Base-by-base conservation (phyloP, 1,139 yeast species). In the Kluyveromyces sp. region DNA sequence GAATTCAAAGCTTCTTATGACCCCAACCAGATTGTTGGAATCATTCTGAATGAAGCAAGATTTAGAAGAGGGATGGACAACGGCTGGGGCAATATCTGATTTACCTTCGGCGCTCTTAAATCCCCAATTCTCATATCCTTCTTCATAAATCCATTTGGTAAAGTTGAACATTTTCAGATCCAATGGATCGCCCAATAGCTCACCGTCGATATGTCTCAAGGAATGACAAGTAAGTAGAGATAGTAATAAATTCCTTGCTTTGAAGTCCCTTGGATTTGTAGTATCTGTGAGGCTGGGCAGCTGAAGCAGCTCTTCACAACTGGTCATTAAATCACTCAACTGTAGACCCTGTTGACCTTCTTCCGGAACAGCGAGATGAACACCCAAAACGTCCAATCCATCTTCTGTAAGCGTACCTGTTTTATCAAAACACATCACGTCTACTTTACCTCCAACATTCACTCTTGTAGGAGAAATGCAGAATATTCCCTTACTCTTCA, bases 381-480 rank as follows among this genome's bases (percentile, higher is more conserved):
- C 79, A 2, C 98, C 98, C 56, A 88, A 71, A 4, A 94, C 87
- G 61, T 89, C 97, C 40, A 92, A 69, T 0, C 97, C 98, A 62
- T 92, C 98, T 60, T 92, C 98, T 0, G 99, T 92, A 52, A 92
- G 70, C 0, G 99, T 92, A 1, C 99, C 99, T 0, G 99, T 92
- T 61, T 92, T 92, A 66, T 92, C 99, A 65, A 94, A 92, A 57
- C 96, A 87, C 58, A 88, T 71, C 2, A 86, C 78, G 59, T 92
- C 97, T 22, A 94, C 63, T 56, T 92, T 88, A 3, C 98, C 98
- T 31, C 96, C 96, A 26, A 92, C 81, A 60, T 94, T 94, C 36
- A 94, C 94, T 49, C 95, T 73, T 1, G 92, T 84, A 1, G 98
- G 98, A 1, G 96, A 79, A 46, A 88, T 92, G 63, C 98, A 94